Conservation (phyloP, 2,329 filamentous ascomycete species). For the Dendryphion nanum region DNA sequence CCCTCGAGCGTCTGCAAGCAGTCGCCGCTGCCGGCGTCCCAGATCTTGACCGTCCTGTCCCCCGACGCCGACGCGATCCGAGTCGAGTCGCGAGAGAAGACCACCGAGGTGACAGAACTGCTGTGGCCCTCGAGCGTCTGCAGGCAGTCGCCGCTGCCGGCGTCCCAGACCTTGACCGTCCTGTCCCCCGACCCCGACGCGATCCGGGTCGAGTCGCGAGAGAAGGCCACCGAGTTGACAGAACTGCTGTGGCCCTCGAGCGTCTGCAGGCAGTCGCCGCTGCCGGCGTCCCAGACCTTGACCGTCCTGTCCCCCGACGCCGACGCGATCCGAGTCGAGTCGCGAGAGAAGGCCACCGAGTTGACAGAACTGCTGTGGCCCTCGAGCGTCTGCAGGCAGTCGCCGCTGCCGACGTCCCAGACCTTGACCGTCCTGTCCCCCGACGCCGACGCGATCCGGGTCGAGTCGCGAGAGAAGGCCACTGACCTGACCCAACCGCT, state of each 20-base stretch:
- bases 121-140: slow-evolving; percentile 17
- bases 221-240: not conserved
- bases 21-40: slow-evolving; percentile 10
- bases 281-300: slow-evolving; percentile 16
- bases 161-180: slow-evolving; percentile 18
- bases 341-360: not conserved
- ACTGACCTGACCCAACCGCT: not conserved
- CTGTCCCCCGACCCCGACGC: slow-evolving; percentile 15
- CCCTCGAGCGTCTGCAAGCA: slow-evolving; percentile 16
- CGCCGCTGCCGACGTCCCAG: slow-evolving; percentile 2
- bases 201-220: slow-evolving; percentile 5
- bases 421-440: slow-evolving; percentile 4
- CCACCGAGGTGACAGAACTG: slow-evolving; percentile 10
- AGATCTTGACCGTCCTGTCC: slow-evolving; percentile 16
- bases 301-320: slow-evolving; percentile 12
- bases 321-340: slow-evolving; percentile 13
- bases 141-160: slow-evolving; percentile 5
- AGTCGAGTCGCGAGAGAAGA: slow-evolving; percentile 19
- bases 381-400: slow-evolving; percentile 1
- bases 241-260: slow-evolving; percentile 8
- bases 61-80: slow-evolving; percentile 16
- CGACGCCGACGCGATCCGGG: slow-evolving; percentile 4
- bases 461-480: slow-evolving; percentile 1
- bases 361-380: not conserved
- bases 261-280: slow-evolving; percentile 11